Evolutionary conservation across 768 basidiomycete genomes (phyloP).

Genomic region (Lactarius hengduanensis): DNA sequence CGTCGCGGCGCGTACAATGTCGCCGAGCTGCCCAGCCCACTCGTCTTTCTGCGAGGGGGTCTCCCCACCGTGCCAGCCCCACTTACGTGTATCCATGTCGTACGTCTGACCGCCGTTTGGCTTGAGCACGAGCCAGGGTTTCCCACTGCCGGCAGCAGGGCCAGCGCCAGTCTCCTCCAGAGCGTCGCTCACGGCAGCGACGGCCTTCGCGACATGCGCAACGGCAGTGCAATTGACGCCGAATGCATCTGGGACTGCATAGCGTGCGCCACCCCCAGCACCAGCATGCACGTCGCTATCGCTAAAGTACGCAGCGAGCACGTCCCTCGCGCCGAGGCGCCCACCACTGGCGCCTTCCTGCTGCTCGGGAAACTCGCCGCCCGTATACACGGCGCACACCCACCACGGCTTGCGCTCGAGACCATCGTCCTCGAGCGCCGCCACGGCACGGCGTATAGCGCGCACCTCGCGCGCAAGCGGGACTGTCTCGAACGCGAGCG

Average conservation of each 20-base stretch:
- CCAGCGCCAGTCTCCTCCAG: not conserved
- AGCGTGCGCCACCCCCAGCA: slow-evolving; percentile 11
- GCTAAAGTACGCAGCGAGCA: slow-evolving; percentile 44
- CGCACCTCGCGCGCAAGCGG: slow-evolving; percentile 63
- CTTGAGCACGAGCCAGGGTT: slow-evolving; percentile 63
- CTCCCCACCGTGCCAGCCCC: slow-evolving; percentile 35
- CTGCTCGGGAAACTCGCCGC: slow-evolving; percentile 47
- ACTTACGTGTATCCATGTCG: slow-evolving; percentile 46
- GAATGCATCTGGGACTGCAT: slow-evolving; percentile 49
- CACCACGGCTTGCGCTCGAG: slow-evolving; percentile 63
- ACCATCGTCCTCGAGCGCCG: slow-evolving; percentile 33
- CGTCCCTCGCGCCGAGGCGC: slow-evolving; percentile 38
- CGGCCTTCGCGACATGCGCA: slow-evolving; percentile 42
- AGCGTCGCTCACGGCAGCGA: slow-evolving; percentile 39
- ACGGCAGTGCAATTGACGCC: slow-evolving; percentile 74
- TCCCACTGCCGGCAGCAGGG: slow-evolving; percentile 18
- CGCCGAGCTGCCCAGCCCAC: slow-evolving; percentile 41
- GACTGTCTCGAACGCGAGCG: slow-evolving; percentile 76
- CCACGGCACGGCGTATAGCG: slow-evolving; percentile 64
- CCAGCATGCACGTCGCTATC: slow-evolving; percentile 28
- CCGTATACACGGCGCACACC: slow-evolving; percentile 65
- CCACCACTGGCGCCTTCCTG: slow-evolving; percentile 31
- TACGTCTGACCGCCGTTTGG: slow-evolving; percentile 68
- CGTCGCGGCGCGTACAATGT: slow-evolving; percentile 31
- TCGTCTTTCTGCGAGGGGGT: slow-evolving; percentile 27